A percentile compares a stretch with the other conserved stretches of the same genome.
These are phyloP conservation scores for Xylaria palmicola DNA, from an alignment of 495 filamentous ascomycete genomes.

Conservation along the genomic window DNA sequence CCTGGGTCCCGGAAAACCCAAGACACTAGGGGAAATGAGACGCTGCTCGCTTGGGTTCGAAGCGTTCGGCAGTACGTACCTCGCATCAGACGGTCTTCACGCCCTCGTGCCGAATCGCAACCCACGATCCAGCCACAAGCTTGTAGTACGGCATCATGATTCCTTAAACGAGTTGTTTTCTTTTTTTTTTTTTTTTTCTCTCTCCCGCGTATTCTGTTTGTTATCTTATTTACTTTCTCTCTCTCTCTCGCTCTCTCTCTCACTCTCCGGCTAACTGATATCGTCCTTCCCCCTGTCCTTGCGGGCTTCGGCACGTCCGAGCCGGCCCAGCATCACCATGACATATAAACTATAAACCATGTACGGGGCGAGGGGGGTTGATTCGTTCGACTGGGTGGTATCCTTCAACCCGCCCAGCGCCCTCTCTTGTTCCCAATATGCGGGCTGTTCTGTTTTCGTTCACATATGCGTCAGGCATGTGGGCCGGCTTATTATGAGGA, in stretches of 20 bases:
- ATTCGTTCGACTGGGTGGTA: neutral
- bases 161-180: neutral
- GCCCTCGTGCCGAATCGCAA: neutral
- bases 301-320: slow-evolving; percentile 7
- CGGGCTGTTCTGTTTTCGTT: slow-evolving; percentile 11
- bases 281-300: neutral
- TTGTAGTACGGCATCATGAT: neutral
- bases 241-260: too few relatives aligned
- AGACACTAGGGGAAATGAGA: slow-evolving; percentile 9
- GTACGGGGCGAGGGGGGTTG: too few relatives aligned
- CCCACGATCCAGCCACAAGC: neutral
- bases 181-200: neutral
- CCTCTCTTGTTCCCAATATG: neutral
- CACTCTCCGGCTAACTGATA: too few relatives aligned
- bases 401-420: neutral
- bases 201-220: too few relatives aligned
- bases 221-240: too few relatives aligned
- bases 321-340: slow-evolving; percentile 3
- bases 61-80: slow-evolving; percentile 10
- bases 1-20: too few relatives aligned
- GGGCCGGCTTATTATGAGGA: slow-evolving; percentile 4
- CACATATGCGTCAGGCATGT: slow-evolving; percentile 13
- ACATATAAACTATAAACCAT: slow-evolving; percentile 1
- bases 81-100: neutral
- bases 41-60: slow-evolving; percentile 2